Conservation (phyloP, 129 eudicot genomes). For the Lonicera japonica region DNA sequence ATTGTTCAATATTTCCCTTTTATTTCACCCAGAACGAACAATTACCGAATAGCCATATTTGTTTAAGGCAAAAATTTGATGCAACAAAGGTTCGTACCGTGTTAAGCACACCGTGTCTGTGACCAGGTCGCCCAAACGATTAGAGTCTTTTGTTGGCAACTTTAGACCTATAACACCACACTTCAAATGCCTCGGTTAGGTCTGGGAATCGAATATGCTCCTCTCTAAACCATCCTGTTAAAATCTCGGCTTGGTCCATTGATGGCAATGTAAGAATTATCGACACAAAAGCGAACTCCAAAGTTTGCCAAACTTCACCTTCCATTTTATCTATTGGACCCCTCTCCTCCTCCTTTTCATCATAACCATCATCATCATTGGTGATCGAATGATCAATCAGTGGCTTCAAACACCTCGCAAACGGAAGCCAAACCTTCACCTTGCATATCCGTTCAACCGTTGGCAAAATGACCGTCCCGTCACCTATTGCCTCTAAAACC, state of each 20-base stretch:
- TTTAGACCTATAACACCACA: constrained; percentile 91
- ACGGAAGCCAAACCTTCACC: constrained; percentile 87
- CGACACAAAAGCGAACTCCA: constrained; percentile 76
- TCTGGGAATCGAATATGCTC: constrained; percentile 71
- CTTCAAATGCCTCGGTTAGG: constrained; percentile 91
- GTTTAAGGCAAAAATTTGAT: background rate
- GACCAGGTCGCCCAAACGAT: constrained; percentile 9
- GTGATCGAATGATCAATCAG: constrained; percentile 22
- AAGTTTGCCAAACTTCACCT: constrained; percentile 71
- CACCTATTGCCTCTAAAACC: constrained; percentile 76
- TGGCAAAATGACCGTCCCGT: constrained; percentile 69
- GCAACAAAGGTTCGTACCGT: constrained; percentile 17
- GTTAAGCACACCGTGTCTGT: constrained; percentile 27
- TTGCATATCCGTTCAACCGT: constrained; percentile 57
- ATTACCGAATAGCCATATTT: too few relatives aligned
- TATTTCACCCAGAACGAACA: too few relatives aligned
- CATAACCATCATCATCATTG: constrained; percentile 27
- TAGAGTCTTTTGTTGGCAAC: constrained; percentile 80
- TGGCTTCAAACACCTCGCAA: constrained; percentile 46
- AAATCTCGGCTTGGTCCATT: constrained; percentile 58
- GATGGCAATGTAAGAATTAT: constrained; percentile 88
- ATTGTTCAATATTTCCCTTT: too few relatives aligned
- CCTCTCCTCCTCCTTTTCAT: constrained; percentile 12
- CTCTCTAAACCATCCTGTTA: constrained; percentile 71
- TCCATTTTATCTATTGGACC: constrained; percentile 36